Percentiles rank a stretch among this genome's conserved stretches.
phyloP scores from a whole-genome alignment of 306 rosid species.

The Pterocarpus santalinus region DNA sequence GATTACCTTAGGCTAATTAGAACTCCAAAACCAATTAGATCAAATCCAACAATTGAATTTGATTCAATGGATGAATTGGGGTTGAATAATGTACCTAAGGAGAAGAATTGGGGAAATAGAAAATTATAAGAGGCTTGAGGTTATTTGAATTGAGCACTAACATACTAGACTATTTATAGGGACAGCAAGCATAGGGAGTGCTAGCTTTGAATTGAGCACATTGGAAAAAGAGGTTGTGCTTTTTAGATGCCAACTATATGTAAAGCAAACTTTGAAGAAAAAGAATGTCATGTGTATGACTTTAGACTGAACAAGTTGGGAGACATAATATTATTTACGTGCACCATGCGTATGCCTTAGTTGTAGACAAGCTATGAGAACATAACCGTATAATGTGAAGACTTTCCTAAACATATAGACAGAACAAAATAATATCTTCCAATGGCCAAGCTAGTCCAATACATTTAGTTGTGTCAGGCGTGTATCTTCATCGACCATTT shows the following conservation, averaged over 20 bases:
- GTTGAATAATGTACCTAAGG: slow-evolving; percentile 27
- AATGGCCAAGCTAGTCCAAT: slow-evolving; percentile 35
- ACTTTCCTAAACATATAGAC: slow-evolving; percentile 38
- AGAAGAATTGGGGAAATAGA: slow-evolving; percentile 45
- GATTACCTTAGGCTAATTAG: slow-evolving; percentile 31
- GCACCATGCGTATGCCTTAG: slow-evolving; percentile 52
- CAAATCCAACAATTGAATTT: slow-evolving; percentile 58
- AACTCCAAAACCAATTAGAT: slow-evolving; percentile 52
- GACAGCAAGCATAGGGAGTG: slow-evolving; percentile 42
- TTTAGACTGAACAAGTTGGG: slow-evolving; percentile 62
- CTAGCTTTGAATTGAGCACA: slow-evolving; percentile 62
- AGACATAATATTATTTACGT: slow-evolving; percentile 44
- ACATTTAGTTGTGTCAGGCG: slow-evolving; percentile 39
- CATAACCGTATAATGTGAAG: slow-evolving; percentile 48
- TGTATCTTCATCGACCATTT: slow-evolving; percentile 57
- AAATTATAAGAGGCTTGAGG: slow-evolving; percentile 52
- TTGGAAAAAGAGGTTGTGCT: slow-evolving; percentile 62
- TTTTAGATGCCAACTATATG: slow-evolving; percentile 73
- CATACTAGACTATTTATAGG: slow-evolving; percentile 83
- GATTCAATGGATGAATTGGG: slow-evolving; percentile 55
- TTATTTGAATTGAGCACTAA: slow-evolving; percentile 59
- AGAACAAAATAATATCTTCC: slow-evolving; percentile 43
- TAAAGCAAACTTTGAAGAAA: slow-evolving; percentile 54
- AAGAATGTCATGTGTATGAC: slow-evolving; percentile 42
- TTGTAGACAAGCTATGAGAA: slow-evolving; percentile 43